A percentile compares a stretch with the other conserved stretches of the same genome.
Conservation (phyloP, 139 green algal species). For the Micractinium conductrix region DNA sequence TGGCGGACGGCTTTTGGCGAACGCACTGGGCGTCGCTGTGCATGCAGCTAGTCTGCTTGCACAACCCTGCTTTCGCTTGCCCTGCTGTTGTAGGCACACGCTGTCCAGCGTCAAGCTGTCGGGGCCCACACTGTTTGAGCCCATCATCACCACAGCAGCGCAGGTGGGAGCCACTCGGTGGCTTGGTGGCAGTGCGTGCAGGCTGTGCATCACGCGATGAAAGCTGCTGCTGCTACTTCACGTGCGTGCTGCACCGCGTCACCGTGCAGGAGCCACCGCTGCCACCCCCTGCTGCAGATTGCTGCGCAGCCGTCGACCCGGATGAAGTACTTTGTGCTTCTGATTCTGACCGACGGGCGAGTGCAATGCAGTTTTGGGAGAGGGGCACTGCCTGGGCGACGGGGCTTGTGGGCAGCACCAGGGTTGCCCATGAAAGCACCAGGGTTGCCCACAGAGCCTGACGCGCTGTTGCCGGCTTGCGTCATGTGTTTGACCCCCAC, state of each 20-base stretch:
- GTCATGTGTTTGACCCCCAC: too few relatives aligned
- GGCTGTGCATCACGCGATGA: not conserved
- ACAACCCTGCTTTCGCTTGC: too few relatives aligned
- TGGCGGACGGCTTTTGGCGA: too few relatives aligned
- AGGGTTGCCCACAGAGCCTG: too few relatives aligned
- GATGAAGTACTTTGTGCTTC: conserved; percentile 51
- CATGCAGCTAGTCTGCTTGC: too few relatives aligned
- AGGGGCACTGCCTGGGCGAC: too few relatives aligned
- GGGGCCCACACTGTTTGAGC: conserved; percentile 57
- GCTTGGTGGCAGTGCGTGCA: not conserved
- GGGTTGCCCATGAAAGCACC: too few relatives aligned
- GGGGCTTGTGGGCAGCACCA: too few relatives aligned
- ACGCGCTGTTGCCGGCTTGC: too few relatives aligned
- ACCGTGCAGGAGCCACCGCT: too few relatives aligned
- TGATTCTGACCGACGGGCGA: conserved; percentile 63
- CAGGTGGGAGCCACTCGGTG: not conserved
- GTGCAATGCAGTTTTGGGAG: not conserved
- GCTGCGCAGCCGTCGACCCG: not conserved
- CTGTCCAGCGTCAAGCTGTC: conserved; percentile 45
- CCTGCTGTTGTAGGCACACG: conserved; percentile 36
- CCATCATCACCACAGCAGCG: conserved; percentile 41
- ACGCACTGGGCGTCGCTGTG: too few relatives aligned
- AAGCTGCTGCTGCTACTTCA: not conserved
- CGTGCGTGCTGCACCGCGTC: too few relatives aligned
- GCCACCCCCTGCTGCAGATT: not conserved